Percentiles rank a stretch among this genome's conserved stretches.
phyloP scores from a whole-genome alignment of 1,284 basidiomycete species.

The Marasmius oreades region DNA sequence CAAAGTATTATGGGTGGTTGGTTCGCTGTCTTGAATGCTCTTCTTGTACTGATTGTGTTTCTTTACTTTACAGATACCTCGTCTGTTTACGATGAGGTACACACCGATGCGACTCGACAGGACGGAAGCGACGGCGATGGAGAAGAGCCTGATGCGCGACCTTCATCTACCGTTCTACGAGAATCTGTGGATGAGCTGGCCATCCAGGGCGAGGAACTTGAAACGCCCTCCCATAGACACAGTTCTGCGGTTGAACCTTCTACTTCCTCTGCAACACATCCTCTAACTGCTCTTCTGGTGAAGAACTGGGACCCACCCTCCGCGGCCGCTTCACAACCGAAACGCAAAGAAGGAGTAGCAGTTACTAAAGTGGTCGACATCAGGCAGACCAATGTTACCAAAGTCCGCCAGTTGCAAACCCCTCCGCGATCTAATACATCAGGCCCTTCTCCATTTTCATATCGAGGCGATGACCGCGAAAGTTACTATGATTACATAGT shows the following conservation, averaged over 20 bases:
- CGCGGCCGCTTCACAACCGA: neutral
- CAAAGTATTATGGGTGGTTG: slow-evolving; percentile 21
- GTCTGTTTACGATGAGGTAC: neutral
- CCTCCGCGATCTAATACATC: slow-evolving; percentile 35
- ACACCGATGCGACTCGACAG: neutral
- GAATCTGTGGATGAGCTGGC: neutral
- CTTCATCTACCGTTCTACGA: neutral
- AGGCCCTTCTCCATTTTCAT: slow-evolving; percentile 14
- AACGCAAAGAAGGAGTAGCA: neutral
- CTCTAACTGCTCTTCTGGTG: no score
- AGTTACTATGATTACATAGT: slow-evolving; percentile 18
- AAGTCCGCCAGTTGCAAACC: slow-evolving; percentile 31
- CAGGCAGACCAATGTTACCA: neutral
- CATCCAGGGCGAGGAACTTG: neutral
- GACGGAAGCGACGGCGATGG: neutral
- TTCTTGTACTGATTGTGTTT: neutral
- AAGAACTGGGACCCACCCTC: neutral
- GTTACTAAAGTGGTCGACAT: neutral
- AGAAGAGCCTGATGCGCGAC: slow-evolving; percentile 3
- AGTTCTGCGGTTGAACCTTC: no score
- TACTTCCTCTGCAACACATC: no score
- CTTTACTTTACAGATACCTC: neutral
- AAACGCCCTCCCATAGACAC: no score
- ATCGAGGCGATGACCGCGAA: slow-evolving; percentile 5
- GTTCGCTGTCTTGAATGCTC: slow-evolving; percentile 2